Percentiles rank a stretch among this genome's conserved stretches.
Conservation (phyloP, 192 early-diverging fungal genomes). For the Backusella psychrophila region DNA sequence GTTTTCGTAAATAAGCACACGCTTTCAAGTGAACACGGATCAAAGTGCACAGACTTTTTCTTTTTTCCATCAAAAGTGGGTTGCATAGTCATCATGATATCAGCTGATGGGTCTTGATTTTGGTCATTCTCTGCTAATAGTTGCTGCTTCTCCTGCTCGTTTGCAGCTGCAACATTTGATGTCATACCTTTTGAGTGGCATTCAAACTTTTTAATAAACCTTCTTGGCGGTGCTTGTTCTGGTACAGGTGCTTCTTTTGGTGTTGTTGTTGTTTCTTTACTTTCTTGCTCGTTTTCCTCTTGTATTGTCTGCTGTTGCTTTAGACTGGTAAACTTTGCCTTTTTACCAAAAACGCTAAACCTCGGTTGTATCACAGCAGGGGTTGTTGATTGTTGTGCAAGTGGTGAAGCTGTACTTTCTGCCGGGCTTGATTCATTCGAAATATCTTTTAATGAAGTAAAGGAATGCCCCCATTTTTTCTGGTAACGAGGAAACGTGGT, state of each 20-base stretch:
- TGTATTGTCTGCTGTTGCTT: neutral
- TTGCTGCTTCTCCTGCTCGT: neutral
- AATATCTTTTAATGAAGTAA: neutral
- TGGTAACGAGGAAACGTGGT: slow-evolving; percentile 10
- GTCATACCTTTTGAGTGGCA: neutral
- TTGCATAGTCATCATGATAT: neutral
- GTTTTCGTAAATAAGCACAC: slow-evolving; percentile 67
- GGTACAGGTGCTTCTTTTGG: neutral
- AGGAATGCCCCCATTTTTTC: neutral
- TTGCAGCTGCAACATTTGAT: slow-evolving; percentile 5
- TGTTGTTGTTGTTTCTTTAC: neutral
- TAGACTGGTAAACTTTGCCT: neutral
- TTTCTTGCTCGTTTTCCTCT: neutral
- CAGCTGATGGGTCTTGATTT: neutral
- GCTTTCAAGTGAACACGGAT: slow-evolving; percentile 57
- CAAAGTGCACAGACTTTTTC: slow-evolving; percentile 62
- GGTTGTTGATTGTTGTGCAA: neutral
- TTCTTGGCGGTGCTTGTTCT: neutral
- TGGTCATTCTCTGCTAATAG: neutral
- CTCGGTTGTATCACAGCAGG: neutral
- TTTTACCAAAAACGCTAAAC: slow-evolving; percentile 13
- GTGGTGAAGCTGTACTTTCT: neutral
- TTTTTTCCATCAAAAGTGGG: neutral
- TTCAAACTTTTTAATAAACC: slow-evolving; percentile 8
- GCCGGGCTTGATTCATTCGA: neutral